Conservation (phyloP, 768 basidiomycete genomes). For the Russula vinacea region DNA sequence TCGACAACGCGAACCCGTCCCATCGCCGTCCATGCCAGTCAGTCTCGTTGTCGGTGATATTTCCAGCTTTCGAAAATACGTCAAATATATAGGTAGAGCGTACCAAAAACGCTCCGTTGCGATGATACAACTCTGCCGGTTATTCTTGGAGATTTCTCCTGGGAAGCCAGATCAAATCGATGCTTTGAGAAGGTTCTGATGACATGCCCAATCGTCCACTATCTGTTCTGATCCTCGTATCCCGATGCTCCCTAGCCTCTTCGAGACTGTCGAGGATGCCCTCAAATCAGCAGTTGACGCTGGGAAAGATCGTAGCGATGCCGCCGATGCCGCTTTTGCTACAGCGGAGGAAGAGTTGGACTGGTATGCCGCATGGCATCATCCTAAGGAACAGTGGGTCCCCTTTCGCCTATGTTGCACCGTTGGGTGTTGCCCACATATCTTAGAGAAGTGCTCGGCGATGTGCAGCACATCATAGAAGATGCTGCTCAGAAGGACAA, state of each 20-base stretch:
- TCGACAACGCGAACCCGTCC: not conserved
- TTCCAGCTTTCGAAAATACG: constrained; percentile 24
- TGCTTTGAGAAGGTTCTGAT: constrained; percentile 21
- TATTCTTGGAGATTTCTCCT: constrained; percentile 25
- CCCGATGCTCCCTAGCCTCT: constrained; percentile 11
- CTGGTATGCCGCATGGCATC: constrained; percentile 17
- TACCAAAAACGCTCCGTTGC: constrained; percentile 27
- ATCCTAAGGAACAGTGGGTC: constrained; percentile 23
- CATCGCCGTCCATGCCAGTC: constrained; percentile 16
- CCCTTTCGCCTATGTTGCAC: not conserved
- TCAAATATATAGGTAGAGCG: constrained; percentile 24
- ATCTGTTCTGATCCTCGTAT: not conserved
- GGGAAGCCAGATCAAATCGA: constrained; percentile 26
- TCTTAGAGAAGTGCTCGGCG: constrained; percentile 20
- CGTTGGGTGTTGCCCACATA: not conserved
- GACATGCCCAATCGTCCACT: not conserved
- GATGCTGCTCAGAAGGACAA: constrained; percentile 27
- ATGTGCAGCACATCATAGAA: constrained; percentile 26
- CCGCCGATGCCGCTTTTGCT: constrained; percentile 21
- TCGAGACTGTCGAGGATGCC: constrained; percentile 23
- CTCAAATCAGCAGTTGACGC: constrained; percentile 22
- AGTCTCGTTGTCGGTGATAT: constrained; percentile 17
- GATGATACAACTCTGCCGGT: constrained; percentile 26
- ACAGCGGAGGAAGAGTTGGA: constrained; percentile 23
- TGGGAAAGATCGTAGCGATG: constrained; percentile 19